Conservation (phyloP, 805 yeast genomes). For the Wickerhamomyces subpelliculosus region DNA sequence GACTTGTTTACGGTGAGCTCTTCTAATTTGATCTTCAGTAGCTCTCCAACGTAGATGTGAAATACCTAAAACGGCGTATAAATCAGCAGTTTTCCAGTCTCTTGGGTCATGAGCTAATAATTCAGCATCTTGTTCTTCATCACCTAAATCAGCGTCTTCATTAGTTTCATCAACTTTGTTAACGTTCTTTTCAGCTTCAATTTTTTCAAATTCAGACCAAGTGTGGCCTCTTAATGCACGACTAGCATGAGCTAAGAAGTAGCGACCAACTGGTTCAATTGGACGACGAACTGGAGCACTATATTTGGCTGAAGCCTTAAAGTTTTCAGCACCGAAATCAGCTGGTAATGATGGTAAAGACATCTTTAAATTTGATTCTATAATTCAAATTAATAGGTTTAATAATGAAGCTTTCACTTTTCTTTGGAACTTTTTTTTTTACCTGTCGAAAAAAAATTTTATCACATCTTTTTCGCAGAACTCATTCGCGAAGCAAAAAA, state of each 20-base stretch:
- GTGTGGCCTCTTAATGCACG: constrained; percentile 95
- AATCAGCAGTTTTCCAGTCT: constrained; percentile 96
- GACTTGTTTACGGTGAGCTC: constrained; percentile 95
- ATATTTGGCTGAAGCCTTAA: constrained; percentile 43
- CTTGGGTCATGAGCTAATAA: constrained; percentile 88
- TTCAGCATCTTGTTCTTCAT: constrained; percentile 61
- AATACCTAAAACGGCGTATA: constrained; percentile 92
- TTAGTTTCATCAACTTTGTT: constrained; percentile 54
- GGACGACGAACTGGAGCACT: constrained; percentile 68
- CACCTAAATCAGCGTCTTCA: constrained; percentile 54
- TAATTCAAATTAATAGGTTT: not conserved
- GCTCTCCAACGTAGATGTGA: constrained; percentile 88
- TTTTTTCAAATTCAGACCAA: constrained; percentile 94
- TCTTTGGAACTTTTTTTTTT: too few species aligned
- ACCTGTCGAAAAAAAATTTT: not conserved
- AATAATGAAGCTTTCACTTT: not conserved
- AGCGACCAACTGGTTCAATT: constrained; percentile 95
- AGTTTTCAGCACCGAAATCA: constrained; percentile 40
- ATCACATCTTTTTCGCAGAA: not conserved
- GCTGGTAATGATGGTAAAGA: constrained; percentile 49
- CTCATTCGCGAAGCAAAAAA: not conserved
- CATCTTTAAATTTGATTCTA: constrained; percentile 22
- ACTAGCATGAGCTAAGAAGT: constrained; percentile 92
- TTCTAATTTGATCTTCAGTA: constrained; percentile 85
- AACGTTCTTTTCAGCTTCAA: constrained; percentile 88